A percentile compares a stretch with the other conserved stretches of the same genome.
phyloP scores from a whole-genome alignment of 73 alveolate genomes.

The Paramecium pentaurelia region DNA sequence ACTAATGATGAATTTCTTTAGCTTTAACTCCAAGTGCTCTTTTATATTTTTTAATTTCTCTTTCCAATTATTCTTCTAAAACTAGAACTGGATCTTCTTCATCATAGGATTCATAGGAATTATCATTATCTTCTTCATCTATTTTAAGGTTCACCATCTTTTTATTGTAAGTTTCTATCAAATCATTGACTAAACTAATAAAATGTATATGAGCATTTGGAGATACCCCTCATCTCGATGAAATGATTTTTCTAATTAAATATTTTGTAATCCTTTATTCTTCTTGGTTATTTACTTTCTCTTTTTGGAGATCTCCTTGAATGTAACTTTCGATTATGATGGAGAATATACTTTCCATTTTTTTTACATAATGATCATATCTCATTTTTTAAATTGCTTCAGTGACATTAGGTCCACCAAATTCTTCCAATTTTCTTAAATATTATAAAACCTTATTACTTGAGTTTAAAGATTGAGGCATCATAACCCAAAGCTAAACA shows the following conservation, averaged over 20 bases:
- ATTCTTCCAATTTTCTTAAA: not conserved
- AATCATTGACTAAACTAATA: not conserved
- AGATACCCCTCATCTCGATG: not conserved
- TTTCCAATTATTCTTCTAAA: not conserved
- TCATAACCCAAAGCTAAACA: conserved; percentile 32
- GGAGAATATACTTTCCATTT: not conserved
- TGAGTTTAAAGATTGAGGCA: not conserved
- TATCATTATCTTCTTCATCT: not conserved
- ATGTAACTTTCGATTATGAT: not conserved
- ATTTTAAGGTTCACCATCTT: not conserved
- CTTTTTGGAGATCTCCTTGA: not conserved
- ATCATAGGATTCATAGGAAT: conserved; percentile 2
- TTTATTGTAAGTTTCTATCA: not conserved
- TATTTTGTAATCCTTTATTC: not conserved
- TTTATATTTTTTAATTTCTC: not conserved
- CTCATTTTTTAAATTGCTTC: conserved; percentile 2
- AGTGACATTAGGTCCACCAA: conserved; percentile 9
- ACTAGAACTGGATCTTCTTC: conserved; percentile 30
- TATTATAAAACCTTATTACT: not conserved
- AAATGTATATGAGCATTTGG: not conserved
- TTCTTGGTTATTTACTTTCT: not conserved
- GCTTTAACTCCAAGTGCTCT: conserved; percentile 1
- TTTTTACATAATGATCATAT: conserved; percentile 28
- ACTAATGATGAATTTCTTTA: not conserved
- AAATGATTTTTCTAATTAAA: not conserved